Evolutionary conservation across 495 filamentous ascomycete genomes (phyloP).

Genomic region (Penicillium cataractarum): DNA sequence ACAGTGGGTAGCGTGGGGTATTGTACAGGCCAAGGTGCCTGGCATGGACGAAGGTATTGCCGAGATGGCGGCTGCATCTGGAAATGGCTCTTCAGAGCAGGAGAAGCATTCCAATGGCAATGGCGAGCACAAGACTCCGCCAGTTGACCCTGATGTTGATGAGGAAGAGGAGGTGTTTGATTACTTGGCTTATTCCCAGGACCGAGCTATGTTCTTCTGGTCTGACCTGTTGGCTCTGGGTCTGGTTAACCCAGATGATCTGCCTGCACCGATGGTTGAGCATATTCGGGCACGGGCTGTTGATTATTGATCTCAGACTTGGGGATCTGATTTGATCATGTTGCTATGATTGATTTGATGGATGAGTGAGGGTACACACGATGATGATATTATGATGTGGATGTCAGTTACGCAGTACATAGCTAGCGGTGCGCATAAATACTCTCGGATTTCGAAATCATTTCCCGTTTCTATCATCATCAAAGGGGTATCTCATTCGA

Average conservation of each 20-base stretch:
- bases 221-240: slow-evolving; percentile 79
- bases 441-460: slow-evolving; percentile 4
- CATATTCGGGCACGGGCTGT: slow-evolving; percentile 61
- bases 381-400: slow-evolving; percentile 30
- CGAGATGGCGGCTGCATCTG: slow-evolving; percentile 19
- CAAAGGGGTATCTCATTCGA: slow-evolving; percentile 13
- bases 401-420: slow-evolving; percentile 26
- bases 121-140: slow-evolving; percentile 15
- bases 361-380: slow-evolving; percentile 5
- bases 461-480: slow-evolving; percentile 4
- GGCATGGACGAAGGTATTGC: slow-evolving; percentile 54
- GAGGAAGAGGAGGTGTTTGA: slow-evolving; percentile 78
- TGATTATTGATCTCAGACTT: slow-evolving; percentile 48
- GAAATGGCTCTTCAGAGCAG: slow-evolving; percentile 16
- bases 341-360: slow-evolving; percentile 5
- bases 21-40: slow-evolving; percentile 87
- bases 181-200: slow-evolving; percentile 88
- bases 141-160: slow-evolving; percentile 30
- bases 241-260: slow-evolving; percentile 68
- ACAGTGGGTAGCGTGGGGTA: slow-evolving; percentile 95
- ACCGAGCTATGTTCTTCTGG: slow-evolving; percentile 91
- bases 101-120: slow-evolving; percentile 14
- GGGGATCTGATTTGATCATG: slow-evolving; percentile 1
- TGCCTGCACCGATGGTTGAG: slow-evolving; percentile 63
- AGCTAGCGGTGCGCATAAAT: slow-evolving; percentile 15